Evolutionary conservation across 306 rosid species (phyloP).

Genomic region (Delonix regia): DNA sequence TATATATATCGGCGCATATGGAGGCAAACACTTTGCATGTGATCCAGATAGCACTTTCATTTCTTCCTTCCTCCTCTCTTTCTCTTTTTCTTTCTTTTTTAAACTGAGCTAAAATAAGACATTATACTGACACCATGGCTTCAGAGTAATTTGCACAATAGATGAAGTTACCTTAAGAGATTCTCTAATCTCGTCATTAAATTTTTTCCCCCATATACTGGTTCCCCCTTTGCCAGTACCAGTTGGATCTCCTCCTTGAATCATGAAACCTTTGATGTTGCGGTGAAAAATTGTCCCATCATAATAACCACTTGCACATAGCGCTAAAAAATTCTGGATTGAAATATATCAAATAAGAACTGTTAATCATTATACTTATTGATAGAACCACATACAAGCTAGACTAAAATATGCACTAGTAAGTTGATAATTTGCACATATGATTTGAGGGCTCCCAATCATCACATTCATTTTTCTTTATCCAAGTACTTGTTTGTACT

Average conservation of each 20-base stretch:
- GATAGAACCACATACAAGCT: neutral
- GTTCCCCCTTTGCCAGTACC: constrained; percentile 98
- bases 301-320: constrained; percentile 83
- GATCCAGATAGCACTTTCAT: neutral
- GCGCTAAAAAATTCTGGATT: constrained; percentile 78
- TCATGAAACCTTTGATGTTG: constrained; percentile 95
- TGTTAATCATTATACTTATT: constrained; percentile 13
- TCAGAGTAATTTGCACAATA: constrained; percentile 6
- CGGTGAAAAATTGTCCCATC: constrained; percentile 97
- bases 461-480: neutral
- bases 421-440: neutral
- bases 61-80: neutral
- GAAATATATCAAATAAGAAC: constrained; percentile 28
- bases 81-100: neutral
- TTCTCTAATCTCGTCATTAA: constrained; percentile 88
- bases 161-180: constrained; percentile 71
- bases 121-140: neutral
- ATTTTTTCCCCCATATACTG: constrained; percentile 95
- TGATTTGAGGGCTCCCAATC: neutral
- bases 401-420: neutral
- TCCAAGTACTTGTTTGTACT: neutral
- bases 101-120: neutral
- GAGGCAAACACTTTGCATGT: neutral
- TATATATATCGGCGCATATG: neutral
- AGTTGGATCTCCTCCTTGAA: constrained; percentile 98